phyloP scores from a whole-genome alignment of 2,329 filamentous ascomycete species.

The Colletotrichum sp. region DNA sequence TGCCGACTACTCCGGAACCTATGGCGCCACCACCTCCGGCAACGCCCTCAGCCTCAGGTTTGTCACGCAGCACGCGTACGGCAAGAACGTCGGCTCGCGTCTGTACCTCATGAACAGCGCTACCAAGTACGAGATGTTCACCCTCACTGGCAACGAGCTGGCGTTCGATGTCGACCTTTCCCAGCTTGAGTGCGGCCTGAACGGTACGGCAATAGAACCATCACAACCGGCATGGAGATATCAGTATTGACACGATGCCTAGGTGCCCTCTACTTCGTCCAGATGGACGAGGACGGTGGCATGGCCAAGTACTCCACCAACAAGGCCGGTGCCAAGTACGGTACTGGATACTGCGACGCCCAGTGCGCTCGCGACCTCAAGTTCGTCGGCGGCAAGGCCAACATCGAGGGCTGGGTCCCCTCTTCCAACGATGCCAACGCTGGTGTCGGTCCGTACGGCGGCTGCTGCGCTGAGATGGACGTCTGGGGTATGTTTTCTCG shows the following conservation, averaged over 20 bases:
- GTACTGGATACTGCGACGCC: constrained; percentile 59
- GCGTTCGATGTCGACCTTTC: constrained; percentile 72
- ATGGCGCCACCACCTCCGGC: constrained; percentile 52
- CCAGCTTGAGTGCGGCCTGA: constrained; percentile 67
- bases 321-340: constrained; percentile 54
- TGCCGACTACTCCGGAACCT: constrained; percentile 47
- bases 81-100: constrained; percentile 50
- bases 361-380: constrained; percentile 52
- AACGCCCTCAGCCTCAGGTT: constrained; percentile 56
- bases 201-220: constrained; percentile 42
- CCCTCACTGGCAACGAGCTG: constrained; percentile 66
- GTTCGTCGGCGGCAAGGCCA: constrained; percentile 52
- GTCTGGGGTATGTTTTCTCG: constrained; percentile 55
- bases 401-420: constrained; percentile 48
- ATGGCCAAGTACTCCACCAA: constrained; percentile 48
- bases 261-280: constrained; percentile 61
- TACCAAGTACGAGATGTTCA: constrained; percentile 64
- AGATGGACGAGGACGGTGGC: constrained; percentile 60
- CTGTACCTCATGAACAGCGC: constrained; percentile 64
- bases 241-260: constrained; percentile 33
- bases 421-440: constrained; percentile 57
- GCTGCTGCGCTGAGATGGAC: constrained; percentile 65
- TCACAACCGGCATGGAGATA: background rate
- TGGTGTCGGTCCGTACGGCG: constrained; percentile 51
- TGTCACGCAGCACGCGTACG: constrained; percentile 52